These are phyloP conservation scores for Alternaria ventricosa DNA, from an alignment of 2,329 filamentous ascomycete genomes.

Conservation along the genomic window DNA sequence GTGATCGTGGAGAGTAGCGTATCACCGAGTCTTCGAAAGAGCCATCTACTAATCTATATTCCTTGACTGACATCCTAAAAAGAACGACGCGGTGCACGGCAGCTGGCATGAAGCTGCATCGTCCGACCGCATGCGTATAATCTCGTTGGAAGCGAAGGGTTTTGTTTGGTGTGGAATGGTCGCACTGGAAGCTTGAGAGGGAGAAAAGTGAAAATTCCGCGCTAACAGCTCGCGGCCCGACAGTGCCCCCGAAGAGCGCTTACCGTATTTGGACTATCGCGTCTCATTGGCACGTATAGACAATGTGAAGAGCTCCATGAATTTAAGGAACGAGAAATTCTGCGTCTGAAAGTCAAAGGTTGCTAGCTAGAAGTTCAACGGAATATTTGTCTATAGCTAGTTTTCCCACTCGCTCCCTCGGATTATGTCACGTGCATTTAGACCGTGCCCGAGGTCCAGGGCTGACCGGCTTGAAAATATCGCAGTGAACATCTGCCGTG, in stretches of 20 bases:
- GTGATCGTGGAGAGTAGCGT: slow-evolving; percentile 72
- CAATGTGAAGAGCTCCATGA: neutral
- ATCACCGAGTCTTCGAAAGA: slow-evolving; percentile 92
- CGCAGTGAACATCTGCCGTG: neutral
- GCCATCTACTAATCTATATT: slow-evolving; percentile 57
- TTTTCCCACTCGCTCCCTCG: neutral
- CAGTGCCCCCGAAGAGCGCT: slow-evolving; percentile 4
- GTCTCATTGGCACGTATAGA: neutral
- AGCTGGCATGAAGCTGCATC: slow-evolving; percentile 6
- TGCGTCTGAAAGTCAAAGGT: neutral
- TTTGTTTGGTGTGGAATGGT: slow-evolving; percentile 1
- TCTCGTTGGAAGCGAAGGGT: neutral
- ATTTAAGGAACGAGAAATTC: neutral
- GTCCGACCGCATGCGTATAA: neutral
- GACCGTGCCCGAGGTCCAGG: neutral
- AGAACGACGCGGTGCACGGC: neutral
- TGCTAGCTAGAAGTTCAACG: neutral
- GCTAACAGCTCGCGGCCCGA: slow-evolving; percentile 12
- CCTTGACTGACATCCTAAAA: neutral
- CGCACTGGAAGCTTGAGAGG: neutral
- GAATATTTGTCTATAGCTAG: neutral
- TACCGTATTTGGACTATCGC: slow-evolving; percentile 1
- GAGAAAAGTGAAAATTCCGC: slow-evolving; percentile 10
- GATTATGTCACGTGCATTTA: neutral
- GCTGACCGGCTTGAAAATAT: neutral